Evolutionary conservation across 495 filamentous ascomycete species (phyloP), one percentile per base, ranked within the genome.

Genomic region (Neurospora sp.): DNA sequence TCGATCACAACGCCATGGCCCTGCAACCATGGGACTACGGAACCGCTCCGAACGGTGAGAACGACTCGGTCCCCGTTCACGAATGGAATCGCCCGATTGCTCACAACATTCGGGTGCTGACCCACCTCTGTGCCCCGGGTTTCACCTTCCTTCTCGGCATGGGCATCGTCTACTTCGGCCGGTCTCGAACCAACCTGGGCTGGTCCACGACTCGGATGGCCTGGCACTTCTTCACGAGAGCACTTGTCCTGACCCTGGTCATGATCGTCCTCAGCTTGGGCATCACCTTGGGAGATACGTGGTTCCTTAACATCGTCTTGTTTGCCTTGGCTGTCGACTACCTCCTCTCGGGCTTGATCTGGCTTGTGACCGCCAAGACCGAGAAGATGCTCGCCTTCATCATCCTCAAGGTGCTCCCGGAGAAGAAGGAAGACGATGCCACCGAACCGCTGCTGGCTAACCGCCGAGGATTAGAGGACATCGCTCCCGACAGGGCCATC

Each of bases 131-230:
- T 71, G 80, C 78, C 14, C 80, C 80, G 12, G 80, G 80, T 12
- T 81, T 81, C 59, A 80, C 77, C 7, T 81, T 82, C 44, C 73
- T 82, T 11, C 77, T 82, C 7, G 80, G 80, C n/a, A 80, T 82
- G 74, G 80, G 80, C 41, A 72, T 81, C 9, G 80, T 77, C 2
- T 80, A 81, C 70, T 81, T 82, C 41, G 71, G 77, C 3, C 70
- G 73, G 22, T 81, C 80, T 35, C 76, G 80, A 14, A 74, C 75
- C 9, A 76, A 73, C 12, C 74, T 79, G 0, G 76, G 75, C 4
- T 82, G 80, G 80, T 59, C 73, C 16, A 69, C 71, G 4, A 37
- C 31, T 42, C 71, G 70, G 65, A 76, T 82, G 79, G 71, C 53
- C 10, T 61, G 76, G 44, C 80, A 82, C 61, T 81, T 80, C 53